phyloP scores from a whole-genome alignment of 2,329 filamentous ascomycete species.

The Botryosphaeria dothidea region DNA sequence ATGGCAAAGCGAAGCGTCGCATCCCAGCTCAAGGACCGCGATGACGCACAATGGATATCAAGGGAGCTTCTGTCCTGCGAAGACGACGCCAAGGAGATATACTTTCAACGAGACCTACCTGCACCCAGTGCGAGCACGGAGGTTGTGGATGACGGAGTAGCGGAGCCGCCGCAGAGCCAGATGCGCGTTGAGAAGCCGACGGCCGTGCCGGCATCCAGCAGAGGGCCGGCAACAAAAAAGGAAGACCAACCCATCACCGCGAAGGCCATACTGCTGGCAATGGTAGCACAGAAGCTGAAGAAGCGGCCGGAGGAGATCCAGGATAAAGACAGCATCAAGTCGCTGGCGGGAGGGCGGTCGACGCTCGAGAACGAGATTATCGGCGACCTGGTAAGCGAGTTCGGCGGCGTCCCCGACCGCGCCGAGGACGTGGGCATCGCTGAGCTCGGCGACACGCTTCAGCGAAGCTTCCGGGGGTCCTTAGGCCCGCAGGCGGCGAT shows the following conservation, averaged over 20 bases:
- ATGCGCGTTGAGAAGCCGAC: background rate
- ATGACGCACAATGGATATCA: constrained; percentile 18
- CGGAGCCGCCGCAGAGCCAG: background rate
- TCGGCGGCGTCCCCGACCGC: constrained; percentile 43
- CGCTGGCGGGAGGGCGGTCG: constrained; percentile 40
- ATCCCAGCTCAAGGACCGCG: constrained; percentile 23
- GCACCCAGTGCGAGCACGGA: background rate
- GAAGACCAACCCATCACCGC: constrained; percentile 25
- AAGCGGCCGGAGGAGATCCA: constrained; percentile 29
- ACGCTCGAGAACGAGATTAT: constrained; percentile 49
- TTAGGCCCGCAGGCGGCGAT: constrained; percentile 31
- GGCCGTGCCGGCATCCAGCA: background rate
- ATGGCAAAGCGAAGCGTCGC: constrained; percentile 40
- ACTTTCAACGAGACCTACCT: background rate
- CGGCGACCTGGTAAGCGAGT: constrained; percentile 45
- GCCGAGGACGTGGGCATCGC: constrained; percentile 41
- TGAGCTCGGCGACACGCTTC: constrained; percentile 33
- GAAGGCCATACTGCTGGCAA: constrained; percentile 27
- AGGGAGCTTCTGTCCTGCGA: background rate
- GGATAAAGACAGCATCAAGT: constrained; percentile 34
- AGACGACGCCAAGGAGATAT: background rate
- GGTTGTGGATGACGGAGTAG: background rate
- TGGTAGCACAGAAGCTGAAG: constrained; percentile 35
- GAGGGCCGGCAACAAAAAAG: constrained; percentile 14
- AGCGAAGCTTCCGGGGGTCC: constrained; percentile 32